phyloP scores from a whole-genome alignment of 768 basidiomycete genomes.

The Collybiopsis confluens region DNA sequence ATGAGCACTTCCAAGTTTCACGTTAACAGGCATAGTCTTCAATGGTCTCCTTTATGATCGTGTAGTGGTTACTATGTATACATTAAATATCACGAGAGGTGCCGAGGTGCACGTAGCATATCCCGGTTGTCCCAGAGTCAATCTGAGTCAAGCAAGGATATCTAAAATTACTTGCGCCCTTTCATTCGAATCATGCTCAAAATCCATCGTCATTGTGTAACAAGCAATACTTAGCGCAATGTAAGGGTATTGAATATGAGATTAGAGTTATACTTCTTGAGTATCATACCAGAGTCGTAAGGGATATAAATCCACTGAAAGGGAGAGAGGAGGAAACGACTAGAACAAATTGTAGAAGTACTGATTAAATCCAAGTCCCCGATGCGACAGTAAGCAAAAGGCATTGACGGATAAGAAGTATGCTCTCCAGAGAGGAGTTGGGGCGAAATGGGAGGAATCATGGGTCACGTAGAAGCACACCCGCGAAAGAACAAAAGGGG shows the following conservation, averaged over 20 bases:
- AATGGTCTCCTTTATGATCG: no score
- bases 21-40: slow-evolving; percentile 1
- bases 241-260: no score
- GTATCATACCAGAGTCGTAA: slow-evolving; percentile 1
- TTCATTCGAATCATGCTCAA: no score
- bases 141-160: no score
- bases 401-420: neutral
- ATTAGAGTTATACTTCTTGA: slow-evolving; percentile 6
- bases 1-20: slow-evolving; percentile 71
- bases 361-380: neutral
- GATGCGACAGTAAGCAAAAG: neutral
- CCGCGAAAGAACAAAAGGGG: neutral
- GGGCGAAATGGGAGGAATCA: neutral
- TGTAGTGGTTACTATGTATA: no score
- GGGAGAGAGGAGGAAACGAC: neutral
- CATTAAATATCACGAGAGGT: no score
- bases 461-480: neutral
- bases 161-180: no score
- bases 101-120: no score
- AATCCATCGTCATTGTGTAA: no score
- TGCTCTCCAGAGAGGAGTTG: neutral
- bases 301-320: neutral
- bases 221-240: no score
- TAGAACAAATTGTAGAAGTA: neutral
- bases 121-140: no score